Base-by-base conservation (phyloP, 1,284 basidiomycete genomes). In the Sanguinoderma infundibulare region DNA sequence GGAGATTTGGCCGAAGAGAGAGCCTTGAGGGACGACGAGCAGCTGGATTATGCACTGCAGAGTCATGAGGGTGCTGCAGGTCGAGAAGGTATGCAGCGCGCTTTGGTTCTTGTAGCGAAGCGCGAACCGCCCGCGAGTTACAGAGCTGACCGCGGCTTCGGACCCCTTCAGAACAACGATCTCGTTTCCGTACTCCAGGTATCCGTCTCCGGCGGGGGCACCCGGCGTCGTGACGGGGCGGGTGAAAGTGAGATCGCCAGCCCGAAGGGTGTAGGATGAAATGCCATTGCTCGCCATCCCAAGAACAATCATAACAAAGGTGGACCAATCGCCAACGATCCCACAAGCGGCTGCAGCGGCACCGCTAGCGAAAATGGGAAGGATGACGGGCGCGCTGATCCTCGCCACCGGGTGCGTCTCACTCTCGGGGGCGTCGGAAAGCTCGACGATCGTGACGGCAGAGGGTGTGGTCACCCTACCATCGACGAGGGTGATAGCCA, bases 291-390 rank as follows among this genome's bases (percentile, higher is more conserved):
- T 52, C 15, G 63, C 20, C 61, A 67, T 67, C 20, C 66, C 66
- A n/a, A 63, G 49, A 4, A 63, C 44, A 44, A 67, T 65, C 61
- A 62, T 60, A 4, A 49, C 46, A 30, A 65, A 42, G 17, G 34
- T 47, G 30, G 34, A 36, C 61, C 61, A 67, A 28, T 67, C 66
- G 4, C 66, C 60, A 32, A 58, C 35, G 28, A 55, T 38, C 5
- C 59, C 66, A n/a, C 61, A 65, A 8, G 52, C 61, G 12, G 61
- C 62, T 1, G 63, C 61, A 1, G 63, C 61, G 3, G 57, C 61
- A 30, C 62, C 49, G 52, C 66, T 67, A 42, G 53, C 63, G 47
- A 61, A 49, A 35, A 67, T 59, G 34, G 66, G 66, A n/a, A 67
- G 22, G 8, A 56, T 57, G 44, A 62, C 60, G 0, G 61, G 65